These are phyloP conservation scores for Gracilaria vermiculophylla DNA, from an alignment of 23 red algal genomes.

Conservation along the genomic window DNA sequence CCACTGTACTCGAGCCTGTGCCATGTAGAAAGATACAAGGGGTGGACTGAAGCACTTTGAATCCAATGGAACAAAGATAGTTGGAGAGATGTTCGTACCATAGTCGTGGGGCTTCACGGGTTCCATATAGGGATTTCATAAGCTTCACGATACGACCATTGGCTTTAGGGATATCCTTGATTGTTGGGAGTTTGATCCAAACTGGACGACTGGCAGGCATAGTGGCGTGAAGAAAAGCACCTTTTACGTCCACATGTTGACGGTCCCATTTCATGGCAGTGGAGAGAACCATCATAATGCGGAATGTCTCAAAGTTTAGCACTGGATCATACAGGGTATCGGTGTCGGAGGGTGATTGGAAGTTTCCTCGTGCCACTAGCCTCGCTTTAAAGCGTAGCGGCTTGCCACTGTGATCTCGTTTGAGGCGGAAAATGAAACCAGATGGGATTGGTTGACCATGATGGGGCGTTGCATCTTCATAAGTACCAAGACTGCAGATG, in stretches of 20 bases:
- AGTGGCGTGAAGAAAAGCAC: conserved; percentile 14
- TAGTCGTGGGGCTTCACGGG: neutral
- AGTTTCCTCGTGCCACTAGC: conserved; percentile 31
- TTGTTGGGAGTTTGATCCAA: neutral
- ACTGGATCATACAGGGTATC: neutral
- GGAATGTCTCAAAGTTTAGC: conserved; percentile 7
- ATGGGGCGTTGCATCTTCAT: neutral
- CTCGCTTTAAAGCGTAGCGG: conserved; percentile 38
- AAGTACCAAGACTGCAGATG: neutral
- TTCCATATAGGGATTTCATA: conserved; percentile 33
- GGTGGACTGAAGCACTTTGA: neutral
- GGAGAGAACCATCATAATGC: neutral
- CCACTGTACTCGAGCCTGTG: neutral
- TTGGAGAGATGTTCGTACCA: conserved; percentile 7
- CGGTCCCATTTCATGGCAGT: neutral
- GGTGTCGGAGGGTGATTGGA: neutral
- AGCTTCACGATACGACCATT: neutral
- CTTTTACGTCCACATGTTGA: conserved; percentile 48
- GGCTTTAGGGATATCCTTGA: neutral
- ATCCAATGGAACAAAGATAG: neutral
- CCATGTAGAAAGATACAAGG: no score
- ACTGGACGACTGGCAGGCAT: neutral
- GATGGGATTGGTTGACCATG: neutral
- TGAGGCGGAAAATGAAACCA: conserved; percentile 35
- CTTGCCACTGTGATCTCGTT: neutral